Evolutionary conservation across 2,329 filamentous ascomycete genomes (phyloP).

Genomic region (Phaeosphaeriaceae sp.): DNA sequence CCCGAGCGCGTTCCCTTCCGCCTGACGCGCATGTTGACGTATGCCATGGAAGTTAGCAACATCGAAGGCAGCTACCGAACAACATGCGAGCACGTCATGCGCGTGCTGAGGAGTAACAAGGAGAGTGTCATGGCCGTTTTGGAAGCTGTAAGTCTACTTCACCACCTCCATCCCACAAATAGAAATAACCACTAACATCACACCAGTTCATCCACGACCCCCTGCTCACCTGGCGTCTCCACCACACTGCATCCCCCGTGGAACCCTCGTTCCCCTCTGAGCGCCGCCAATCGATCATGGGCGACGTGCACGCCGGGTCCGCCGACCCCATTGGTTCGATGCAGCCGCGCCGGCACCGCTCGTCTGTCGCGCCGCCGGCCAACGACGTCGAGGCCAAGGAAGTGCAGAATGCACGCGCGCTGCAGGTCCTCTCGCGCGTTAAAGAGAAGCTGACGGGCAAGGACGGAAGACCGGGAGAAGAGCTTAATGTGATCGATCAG

Average conservation of each 20-base stretch:
- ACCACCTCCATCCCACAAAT: no score
- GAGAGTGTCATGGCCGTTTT: slow-evolving; percentile 98
- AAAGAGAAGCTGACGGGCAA: slow-evolving; percentile 94
- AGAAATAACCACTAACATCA: no score
- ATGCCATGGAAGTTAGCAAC: slow-evolving; percentile 99
- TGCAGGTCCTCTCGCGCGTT: slow-evolving; percentile 90
- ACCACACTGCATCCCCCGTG: slow-evolving; percentile 64
- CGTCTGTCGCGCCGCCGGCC: slow-evolving; percentile 38
- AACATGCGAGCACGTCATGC: slow-evolving; percentile 98
- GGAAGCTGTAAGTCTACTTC: slow-evolving; percentile 77
- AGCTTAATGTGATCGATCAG: slow-evolving; percentile 84
- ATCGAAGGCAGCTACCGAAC: slow-evolving; percentile 99
- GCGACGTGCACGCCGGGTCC: slow-evolving; percentile 38
- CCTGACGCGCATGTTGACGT: slow-evolving; percentile 97
- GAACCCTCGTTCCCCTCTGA: slow-evolving; percentile 67
- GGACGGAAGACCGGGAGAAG: slow-evolving; percentile 82
- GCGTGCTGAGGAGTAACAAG: slow-evolving; percentile 94
- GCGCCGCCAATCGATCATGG: slow-evolving; percentile 66
- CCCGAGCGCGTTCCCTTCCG: slow-evolving; percentile 97
- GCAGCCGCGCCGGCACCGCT: slow-evolving; percentile 38
- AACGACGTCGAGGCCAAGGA: slow-evolving; percentile 64
- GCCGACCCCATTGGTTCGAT: slow-evolving; percentile 18
- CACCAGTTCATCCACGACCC: slow-evolving; percentile 99
- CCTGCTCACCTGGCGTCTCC: slow-evolving; percentile 94
- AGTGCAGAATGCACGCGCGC: slow-evolving; percentile 88